Evolutionary conservation across 345 rosid species (phyloP).

Genomic region (Reutealis trisperma): DNA sequence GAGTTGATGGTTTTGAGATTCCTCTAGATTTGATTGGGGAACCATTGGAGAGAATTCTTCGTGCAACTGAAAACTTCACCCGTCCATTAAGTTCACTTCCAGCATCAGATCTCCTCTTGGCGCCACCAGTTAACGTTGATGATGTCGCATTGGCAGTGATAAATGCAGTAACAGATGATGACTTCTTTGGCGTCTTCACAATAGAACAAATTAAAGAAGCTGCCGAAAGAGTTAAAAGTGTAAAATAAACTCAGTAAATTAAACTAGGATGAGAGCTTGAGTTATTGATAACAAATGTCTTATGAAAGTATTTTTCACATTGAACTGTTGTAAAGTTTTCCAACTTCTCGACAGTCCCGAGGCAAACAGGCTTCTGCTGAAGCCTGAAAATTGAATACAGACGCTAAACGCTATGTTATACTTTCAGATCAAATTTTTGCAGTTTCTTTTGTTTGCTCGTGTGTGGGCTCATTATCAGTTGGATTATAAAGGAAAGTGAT

Average conservation of each 20-base stretch:
- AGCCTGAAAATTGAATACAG: too few relatives aligned
- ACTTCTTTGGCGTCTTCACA: slow-evolving; percentile 79
- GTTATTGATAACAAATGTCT: not conserved
- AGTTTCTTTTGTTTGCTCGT: too few relatives aligned
- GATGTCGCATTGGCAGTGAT: slow-evolving; percentile 76
- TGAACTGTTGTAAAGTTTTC: not conserved
- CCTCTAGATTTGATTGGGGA: slow-evolving; percentile 80
- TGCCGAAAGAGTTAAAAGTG: slow-evolving; percentile 59
- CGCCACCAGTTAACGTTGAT: slow-evolving; percentile 77
- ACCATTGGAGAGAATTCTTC: slow-evolving; percentile 63
- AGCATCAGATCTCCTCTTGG: slow-evolving; percentile 77
- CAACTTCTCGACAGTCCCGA: not conserved
- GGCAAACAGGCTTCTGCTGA: too few relatives aligned
- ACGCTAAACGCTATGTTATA: too few relatives aligned
- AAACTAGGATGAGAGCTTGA: not conserved
- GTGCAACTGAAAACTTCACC: slow-evolving; percentile 55
- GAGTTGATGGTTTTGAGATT: slow-evolving; percentile 70
- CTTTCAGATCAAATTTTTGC: too few relatives aligned
- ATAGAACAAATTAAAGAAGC: slow-evolving; percentile 96
- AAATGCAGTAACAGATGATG: slow-evolving; percentile 69
- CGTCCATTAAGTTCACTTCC: slow-evolving; percentile 72
- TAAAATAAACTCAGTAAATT: slow-evolving; percentile 17
- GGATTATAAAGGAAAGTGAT: too few relatives aligned
- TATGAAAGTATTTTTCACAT: not conserved
- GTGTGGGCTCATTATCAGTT: too few relatives aligned